These are phyloP conservation scores for Nicotiana sylvestris DNA, from an alignment of 257 asterid genomes.

Conservation along the genomic window DNA sequence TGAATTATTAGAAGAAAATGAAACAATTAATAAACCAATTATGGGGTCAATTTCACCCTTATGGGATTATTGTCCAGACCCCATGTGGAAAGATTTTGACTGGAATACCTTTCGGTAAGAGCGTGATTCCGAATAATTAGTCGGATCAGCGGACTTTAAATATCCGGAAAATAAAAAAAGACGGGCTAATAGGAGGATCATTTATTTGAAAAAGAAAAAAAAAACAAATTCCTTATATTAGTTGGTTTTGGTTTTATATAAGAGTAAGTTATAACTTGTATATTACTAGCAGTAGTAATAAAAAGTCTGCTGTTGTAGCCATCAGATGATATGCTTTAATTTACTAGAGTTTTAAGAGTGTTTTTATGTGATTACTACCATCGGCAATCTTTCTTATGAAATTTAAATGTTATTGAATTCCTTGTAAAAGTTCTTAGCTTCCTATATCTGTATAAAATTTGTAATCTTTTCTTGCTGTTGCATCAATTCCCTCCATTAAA, in stretches of 20 bases:
- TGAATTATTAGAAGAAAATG: constrained; percentile 44
- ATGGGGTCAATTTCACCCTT: constrained; percentile 35
- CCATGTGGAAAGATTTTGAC: constrained; percentile 39
- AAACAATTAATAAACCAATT: constrained; percentile 18
- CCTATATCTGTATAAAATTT: too few species aligned
- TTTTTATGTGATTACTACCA: background rate
- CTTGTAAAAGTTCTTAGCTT: background rate
- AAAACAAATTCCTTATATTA: background rate
- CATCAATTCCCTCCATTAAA: background rate
- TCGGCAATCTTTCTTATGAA: background rate
- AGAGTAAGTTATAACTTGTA: background rate
- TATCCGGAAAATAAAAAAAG: background rate
- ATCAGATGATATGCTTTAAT: constrained; percentile 3
- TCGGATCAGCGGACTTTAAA: background rate
- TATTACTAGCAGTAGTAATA: background rate
- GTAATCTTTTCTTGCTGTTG: background rate
- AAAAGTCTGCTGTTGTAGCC: background rate
- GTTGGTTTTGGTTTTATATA: background rate
- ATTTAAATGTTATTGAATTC: too few species aligned
- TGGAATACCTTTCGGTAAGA: background rate
- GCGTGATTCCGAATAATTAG: background rate
- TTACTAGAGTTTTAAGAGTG: background rate
- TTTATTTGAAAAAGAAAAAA: background rate
- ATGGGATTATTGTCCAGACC: constrained; percentile 52
- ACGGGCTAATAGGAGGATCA: background rate